A percentile compares a stretch with the other conserved stretches of the same genome.
Evolutionary conservation across 176 grass and related monocot species (phyloP).

Genomic region (Pontederia paniculata): DNA sequence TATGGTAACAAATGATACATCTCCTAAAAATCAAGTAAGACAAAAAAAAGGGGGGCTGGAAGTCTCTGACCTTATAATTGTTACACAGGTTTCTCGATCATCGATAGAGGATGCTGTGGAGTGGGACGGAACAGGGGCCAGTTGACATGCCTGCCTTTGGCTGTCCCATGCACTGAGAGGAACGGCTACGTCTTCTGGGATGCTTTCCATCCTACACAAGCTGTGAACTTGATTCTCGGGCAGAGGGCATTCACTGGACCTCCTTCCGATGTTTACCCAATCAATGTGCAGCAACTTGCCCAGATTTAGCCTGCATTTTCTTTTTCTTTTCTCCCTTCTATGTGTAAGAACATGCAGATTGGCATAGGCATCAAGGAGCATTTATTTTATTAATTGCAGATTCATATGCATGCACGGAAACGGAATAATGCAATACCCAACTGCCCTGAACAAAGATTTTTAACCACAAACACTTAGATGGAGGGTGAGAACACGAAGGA

Average conservation of each 20-base stretch:
- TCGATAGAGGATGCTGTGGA: constrained; percentile 33
- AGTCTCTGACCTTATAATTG: neutral
- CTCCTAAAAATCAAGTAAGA: no score
- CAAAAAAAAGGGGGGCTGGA: no score
- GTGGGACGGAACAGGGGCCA: constrained; percentile 18
- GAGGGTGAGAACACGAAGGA: no score
- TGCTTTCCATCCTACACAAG: constrained; percentile 41
- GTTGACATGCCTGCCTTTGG: constrained; percentile 27
- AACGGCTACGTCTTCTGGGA: constrained; percentile 41
- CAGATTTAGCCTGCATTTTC: constrained; percentile 5
- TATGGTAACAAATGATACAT: constrained; percentile 21
- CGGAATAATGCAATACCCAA: no score
- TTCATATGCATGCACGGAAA: no score
- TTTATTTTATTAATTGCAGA: no score
- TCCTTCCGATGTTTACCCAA: constrained; percentile 27
- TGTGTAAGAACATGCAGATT: no score
- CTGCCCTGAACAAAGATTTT: no score
- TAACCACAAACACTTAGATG: no score
- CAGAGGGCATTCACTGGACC: constrained; percentile 32
- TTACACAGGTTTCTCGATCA: constrained; percentile 26
- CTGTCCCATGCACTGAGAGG: constrained; percentile 21
- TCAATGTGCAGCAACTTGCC: constrained; percentile 39
- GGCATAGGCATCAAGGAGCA: no score
- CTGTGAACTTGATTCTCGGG: constrained; percentile 33
- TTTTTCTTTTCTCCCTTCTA: no score